A percentile compares a stretch with the other conserved stretches of the same genome.
Evolutionary conservation across 1,139 yeast genomes (phyloP).

Genomic region (Nadsonia starkeyi-henricii): DNA sequence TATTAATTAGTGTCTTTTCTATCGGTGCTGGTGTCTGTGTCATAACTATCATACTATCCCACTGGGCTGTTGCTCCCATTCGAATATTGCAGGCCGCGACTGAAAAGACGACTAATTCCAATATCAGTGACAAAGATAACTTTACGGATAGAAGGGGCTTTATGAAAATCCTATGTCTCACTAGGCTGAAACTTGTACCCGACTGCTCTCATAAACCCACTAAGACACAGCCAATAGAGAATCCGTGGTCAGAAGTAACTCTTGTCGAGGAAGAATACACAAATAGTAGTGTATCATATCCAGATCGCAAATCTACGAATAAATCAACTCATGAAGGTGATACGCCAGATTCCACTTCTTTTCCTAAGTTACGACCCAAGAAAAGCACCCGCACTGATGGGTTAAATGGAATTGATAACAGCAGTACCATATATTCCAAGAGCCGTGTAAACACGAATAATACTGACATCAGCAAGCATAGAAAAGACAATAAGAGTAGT

Average conservation of each 20-base stretch:
- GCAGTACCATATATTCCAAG: too few species aligned
- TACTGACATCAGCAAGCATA: too few species aligned
- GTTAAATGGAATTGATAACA: not conserved
- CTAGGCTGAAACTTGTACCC: not conserved
- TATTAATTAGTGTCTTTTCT: conserved; percentile 67
- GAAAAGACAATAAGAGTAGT: too few species aligned
- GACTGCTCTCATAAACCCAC: too few species aligned
- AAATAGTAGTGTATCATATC: too few species aligned
- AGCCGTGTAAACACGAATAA: too few species aligned
- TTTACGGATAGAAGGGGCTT: not conserved
- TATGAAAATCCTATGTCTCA: not conserved
- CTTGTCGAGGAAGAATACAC: too few species aligned
- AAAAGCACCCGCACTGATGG: not conserved
- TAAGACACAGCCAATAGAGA: too few species aligned
- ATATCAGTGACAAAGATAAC: not conserved
- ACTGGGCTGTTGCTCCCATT: conserved; percentile 79
- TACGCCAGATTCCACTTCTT: too few species aligned
- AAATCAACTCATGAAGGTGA: too few species aligned
- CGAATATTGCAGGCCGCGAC: conserved; percentile 74
- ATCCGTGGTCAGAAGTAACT: too few species aligned
- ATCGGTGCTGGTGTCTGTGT: conserved; percentile 67
- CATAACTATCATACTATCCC: conserved; percentile 68
- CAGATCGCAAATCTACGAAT: too few species aligned
- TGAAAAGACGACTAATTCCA: conserved; percentile 33
- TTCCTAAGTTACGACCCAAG: not conserved